Evolutionary conservation across 345 rosid species (phyloP), one percentile per base, ranked within the genome.

Genomic region (Clausena lansium): DNA sequence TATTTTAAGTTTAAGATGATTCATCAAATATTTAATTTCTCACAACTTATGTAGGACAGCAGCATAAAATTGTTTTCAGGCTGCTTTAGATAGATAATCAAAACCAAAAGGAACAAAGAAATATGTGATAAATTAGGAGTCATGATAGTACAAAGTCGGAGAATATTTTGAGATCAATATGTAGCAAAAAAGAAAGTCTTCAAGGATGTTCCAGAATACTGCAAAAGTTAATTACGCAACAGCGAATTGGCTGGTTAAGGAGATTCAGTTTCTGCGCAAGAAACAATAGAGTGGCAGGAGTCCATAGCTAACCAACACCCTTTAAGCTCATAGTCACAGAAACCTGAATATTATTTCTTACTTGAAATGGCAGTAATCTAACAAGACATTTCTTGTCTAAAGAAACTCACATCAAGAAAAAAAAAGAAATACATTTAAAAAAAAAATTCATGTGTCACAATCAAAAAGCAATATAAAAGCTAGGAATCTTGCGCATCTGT

Each of bases 1-100:
- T 6, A 32, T 52, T 30, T 39, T 70, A n/a, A n/a, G n/a, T n/a
- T n/a, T n/a, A 30, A 28, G 27, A 50, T 32, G 28, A 45, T 22
- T 71, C 30, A 71, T 57, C 47, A 55, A 71, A 55, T 32, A 55
- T 28, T 32, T 45, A 71, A 55, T 71, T 63, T 67, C 8, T 33
- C 64, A 71, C 11, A 32, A 71, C 32, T 35, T n/a, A 70, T 20
- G 28, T 19, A 17, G 59, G 52, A 30, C 60, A 30, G 61, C 27
- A 52, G 9, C 61, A 50, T 14, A 9, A 70, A 33, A 13, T 52
- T 70, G 22, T 70, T 22, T 70, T 30, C 27, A 24, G 24, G 14
- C 45, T 15, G 24, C 11, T 52, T 70, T 50, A 22, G 1, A 45
- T 28, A 20, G 52, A 50, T 52, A 19, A 28, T 11, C 10, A 8